Conservation (phyloP, 768 basidiomycete species). For the Mycena sanguinolenta region DNA sequence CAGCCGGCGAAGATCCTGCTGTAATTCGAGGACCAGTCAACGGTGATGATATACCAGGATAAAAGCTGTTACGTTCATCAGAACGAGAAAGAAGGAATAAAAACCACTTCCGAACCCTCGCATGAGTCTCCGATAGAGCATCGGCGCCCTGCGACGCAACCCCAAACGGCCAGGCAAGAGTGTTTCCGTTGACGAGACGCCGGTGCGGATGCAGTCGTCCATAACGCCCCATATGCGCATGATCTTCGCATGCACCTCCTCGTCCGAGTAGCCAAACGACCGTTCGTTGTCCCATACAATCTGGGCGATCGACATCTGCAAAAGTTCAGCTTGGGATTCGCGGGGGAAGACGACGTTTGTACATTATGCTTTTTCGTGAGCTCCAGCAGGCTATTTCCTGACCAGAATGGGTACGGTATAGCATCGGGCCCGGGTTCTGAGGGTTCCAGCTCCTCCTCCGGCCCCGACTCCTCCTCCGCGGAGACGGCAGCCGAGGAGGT, state of each 20-base stretch:
- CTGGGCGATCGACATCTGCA: conserved; percentile 92
- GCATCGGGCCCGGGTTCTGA: neutral
- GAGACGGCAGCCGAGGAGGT: neutral
- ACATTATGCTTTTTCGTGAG: conserved; percentile 88
- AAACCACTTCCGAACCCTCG: conserved; percentile 68
- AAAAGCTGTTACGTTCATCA: conserved; percentile 51
- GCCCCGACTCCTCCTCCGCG: conserved; percentile 15
- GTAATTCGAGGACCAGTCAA: conserved; percentile 40
- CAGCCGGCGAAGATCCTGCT: conserved; percentile 46
- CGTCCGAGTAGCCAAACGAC: conserved; percentile 81
- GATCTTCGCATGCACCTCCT: conserved; percentile 81
- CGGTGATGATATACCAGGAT: conserved; percentile 59
- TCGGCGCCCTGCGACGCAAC: conserved; percentile 86
- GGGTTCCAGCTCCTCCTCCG: conserved; percentile 1
- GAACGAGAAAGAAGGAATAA: conserved; percentile 15
- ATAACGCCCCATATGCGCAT: conserved; percentile 91
- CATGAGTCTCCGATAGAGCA: conserved; percentile 92
- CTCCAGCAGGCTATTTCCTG: conserved; percentile 80
- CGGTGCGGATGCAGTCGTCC: conserved; percentile 91
- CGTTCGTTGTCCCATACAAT: conserved; percentile 94
- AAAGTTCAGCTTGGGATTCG: conserved; percentile 21
- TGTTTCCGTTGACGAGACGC: conserved; percentile 83
- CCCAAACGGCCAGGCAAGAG: conserved; percentile 90
- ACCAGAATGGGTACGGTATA: conserved; percentile 82
- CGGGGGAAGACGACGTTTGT: conserved; percentile 45